Evolutionary conservation across 768 basidiomycete species (phyloP).

Genomic region (Hypholoma sublateritium): DNA sequence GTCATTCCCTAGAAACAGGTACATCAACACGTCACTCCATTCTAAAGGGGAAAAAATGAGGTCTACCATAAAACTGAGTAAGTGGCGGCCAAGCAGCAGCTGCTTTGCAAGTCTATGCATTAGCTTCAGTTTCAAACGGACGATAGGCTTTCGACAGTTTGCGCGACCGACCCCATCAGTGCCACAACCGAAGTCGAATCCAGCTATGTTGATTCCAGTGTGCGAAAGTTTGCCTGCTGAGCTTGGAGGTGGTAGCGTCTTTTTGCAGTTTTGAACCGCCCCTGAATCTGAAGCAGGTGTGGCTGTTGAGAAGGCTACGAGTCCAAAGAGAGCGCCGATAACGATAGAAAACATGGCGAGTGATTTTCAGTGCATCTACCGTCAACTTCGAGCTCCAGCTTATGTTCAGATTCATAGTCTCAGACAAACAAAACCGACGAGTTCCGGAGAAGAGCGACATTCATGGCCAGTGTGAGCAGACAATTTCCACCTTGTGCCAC

Average conservation of each 20-base stretch:
- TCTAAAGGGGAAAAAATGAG: not conserved
- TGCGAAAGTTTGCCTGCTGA: constrained; percentile 33
- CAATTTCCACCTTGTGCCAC: too few relatives aligned
- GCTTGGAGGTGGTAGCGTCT: constrained; percentile 16
- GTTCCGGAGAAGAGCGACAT: not conserved
- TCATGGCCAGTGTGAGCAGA: too few relatives aligned
- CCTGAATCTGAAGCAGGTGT: not conserved
- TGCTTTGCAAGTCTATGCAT: constrained; percentile 29
- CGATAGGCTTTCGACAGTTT: not conserved
- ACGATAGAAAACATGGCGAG: not conserved
- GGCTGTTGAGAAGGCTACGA: not conserved
- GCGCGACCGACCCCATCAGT: constrained; percentile 33
- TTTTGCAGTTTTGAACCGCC: constrained; percentile 9
- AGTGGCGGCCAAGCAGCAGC: constrained; percentile 45
- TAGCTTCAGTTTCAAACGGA: not conserved
- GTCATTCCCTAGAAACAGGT: constrained; percentile 30
- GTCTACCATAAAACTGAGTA: constrained; percentile 39
- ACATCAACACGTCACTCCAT: not conserved
- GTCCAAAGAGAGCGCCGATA: not conserved
- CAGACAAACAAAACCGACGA: not conserved
- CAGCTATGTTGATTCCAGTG: constrained; percentile 53
- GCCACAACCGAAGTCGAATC: constrained; percentile 55
- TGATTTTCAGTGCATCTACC: too few relatives aligned
- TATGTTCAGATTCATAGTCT: not conserved
- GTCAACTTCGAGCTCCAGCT: too few relatives aligned